phyloP scores from a whole-genome alignment of 2,329 filamentous ascomycete genomes.

The Pyrenochaeta sp. region DNA sequence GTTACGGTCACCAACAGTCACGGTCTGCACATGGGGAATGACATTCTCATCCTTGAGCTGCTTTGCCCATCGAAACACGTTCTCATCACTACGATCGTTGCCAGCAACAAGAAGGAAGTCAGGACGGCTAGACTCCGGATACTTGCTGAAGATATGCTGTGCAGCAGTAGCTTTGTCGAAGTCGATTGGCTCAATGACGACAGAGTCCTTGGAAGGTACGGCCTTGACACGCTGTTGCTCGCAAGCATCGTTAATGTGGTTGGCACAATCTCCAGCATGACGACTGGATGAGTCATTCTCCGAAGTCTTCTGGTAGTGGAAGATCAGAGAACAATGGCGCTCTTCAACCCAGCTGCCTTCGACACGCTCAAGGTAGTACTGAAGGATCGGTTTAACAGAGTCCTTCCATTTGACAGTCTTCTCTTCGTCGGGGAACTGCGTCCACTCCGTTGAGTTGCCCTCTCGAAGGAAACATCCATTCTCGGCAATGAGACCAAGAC shows the following conservation, averaged over 20 bases:
- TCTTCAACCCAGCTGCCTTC: slow-evolving; percentile 89
- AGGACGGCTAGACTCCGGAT: slow-evolving; percentile 47
- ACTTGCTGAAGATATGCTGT: slow-evolving; percentile 70
- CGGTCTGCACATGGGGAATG: slow-evolving; percentile 73
- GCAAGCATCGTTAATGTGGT: slow-evolving; percentile 94
- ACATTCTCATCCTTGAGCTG: slow-evolving; percentile 64
- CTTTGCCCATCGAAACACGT: slow-evolving; percentile 95
- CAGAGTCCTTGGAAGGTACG: slow-evolving; percentile 77
- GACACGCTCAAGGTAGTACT: slow-evolving; percentile 88
- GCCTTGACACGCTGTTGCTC: slow-evolving; percentile 84
- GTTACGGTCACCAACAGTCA: slow-evolving; percentile 85
- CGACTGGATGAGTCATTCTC: slow-evolving; percentile 77
- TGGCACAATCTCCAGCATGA: slow-evolving; percentile 87
- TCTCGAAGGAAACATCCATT: slow-evolving; percentile 91
- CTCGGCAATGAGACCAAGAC: slow-evolving; percentile 89
- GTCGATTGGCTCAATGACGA: slow-evolving; percentile 84
- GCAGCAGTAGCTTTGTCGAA: slow-evolving; percentile 90
- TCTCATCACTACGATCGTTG: slow-evolving; percentile 91
- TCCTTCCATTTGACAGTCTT: slow-evolving; percentile 81
- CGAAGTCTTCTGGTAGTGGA: slow-evolving; percentile 85
- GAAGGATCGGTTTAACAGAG: slow-evolving; percentile 80
- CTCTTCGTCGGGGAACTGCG: slow-evolving; percentile 74
- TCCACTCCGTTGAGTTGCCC: slow-evolving; percentile 72
- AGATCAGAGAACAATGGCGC: slow-evolving; percentile 88
- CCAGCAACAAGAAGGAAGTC: slow-evolving; percentile 92